Conservation (phyloP, 805 yeast species). For the Spathaspora passalidarum region DNA sequence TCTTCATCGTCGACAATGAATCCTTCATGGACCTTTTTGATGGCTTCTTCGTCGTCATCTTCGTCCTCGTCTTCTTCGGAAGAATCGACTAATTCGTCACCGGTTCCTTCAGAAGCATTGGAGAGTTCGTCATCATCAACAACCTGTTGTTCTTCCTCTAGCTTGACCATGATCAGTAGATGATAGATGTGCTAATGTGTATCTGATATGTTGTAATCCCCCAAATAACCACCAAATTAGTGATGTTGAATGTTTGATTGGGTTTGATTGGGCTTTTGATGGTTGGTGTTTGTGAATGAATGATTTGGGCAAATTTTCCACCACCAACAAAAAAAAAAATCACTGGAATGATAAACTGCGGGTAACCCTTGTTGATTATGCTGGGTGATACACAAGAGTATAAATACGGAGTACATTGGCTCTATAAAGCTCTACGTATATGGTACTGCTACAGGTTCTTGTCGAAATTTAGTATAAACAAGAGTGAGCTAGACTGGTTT, state of each 20-base stretch:
- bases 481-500: too few species aligned
- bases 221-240: not conserved
- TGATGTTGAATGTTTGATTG: not conserved
- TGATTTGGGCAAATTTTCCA: not conserved
- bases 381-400: too few species aligned
- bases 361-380: too few species aligned
- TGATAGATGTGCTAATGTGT: not conserved
- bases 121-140: constrained; percentile 20
- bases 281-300: not conserved
- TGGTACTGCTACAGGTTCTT: too few species aligned
- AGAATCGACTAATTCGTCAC: constrained; percentile 47
- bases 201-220: not conserved
- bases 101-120: constrained; percentile 32
- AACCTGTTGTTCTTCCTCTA: constrained; percentile 33
- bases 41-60: constrained; percentile 84
- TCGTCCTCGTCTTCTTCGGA: constrained; percentile 90
- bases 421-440: too few species aligned
- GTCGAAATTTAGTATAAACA: too few species aligned
- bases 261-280: not conserved
- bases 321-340: not conserved
- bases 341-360: not conserved
- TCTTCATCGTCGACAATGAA: constrained; percentile 93
- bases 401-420: too few species aligned
- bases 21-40: constrained; percentile 79
- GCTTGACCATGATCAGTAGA: constrained; percentile 23